phyloP scores from a whole-genome alignment of 2,329 filamentous ascomycete species.

The Apiospora aurea region DNA sequence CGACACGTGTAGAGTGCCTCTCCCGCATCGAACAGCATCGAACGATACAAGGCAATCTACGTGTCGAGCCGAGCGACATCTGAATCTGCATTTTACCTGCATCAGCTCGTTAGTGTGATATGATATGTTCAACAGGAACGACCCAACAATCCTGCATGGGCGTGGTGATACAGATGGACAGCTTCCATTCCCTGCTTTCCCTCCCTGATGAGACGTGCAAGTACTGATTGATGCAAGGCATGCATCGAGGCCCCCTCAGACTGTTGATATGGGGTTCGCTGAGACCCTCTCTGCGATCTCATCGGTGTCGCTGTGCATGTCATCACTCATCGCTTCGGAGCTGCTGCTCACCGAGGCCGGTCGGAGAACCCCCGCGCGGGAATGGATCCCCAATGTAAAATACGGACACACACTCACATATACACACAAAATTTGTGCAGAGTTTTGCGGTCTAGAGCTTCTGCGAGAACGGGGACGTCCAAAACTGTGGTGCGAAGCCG shows the following conservation, averaged over 20 bases:
- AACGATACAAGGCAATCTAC: slow-evolving; percentile 6
- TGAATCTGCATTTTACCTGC: neutral
- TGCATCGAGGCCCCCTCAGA: neutral
- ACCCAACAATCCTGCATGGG: neutral
- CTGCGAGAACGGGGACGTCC: slow-evolving; percentile 6
- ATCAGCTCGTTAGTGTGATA: neutral
- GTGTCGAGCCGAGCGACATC: neutral
- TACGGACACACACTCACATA: neutral
- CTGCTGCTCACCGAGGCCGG: neutral
- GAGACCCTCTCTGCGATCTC: slow-evolving; percentile 4
- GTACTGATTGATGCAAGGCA: neutral
- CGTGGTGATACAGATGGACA: neutral
- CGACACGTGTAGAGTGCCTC: slow-evolving; percentile 12
- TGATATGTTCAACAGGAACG: neutral
- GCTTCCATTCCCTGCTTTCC: neutral
- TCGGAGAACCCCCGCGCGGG: neutral
- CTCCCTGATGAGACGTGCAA: neutral
- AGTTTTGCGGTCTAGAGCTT: slow-evolving; percentile 11
- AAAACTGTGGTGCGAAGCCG: slow-evolving; percentile 15
- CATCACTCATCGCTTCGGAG: neutral
- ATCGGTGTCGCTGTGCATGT: neutral
- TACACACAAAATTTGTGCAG: slow-evolving; percentile 1
- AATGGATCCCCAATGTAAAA: neutral
- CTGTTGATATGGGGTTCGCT: neutral
- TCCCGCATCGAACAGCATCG: slow-evolving; percentile 1